Percentiles rank a stretch among this genome's conserved stretches.
These are phyloP conservation scores for Solanum sejunctum DNA, from an alignment of 257 asterid genomes.

Conservation along the genomic window DNA sequence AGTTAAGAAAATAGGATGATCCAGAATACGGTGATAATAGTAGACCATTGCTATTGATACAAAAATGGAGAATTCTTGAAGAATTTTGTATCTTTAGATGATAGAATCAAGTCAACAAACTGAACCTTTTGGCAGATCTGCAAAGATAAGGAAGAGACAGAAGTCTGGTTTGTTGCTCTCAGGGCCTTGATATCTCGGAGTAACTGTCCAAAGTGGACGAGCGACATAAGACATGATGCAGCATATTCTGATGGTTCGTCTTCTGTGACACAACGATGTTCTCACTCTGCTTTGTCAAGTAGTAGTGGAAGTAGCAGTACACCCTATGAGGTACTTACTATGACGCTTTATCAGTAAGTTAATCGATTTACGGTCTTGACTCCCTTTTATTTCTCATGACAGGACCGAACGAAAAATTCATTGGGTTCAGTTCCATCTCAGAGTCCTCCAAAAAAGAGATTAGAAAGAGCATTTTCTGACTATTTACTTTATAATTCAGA, in stretches of 20 bases:
- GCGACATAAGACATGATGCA: slow-evolving; percentile 19
- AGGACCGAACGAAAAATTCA: slow-evolving; percentile 28
- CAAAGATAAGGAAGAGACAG: slow-evolving; percentile 74
- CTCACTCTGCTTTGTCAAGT: slow-evolving; percentile 25
- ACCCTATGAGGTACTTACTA: slow-evolving; percentile 36
- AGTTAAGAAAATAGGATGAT: neutral
- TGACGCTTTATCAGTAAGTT: slow-evolving; percentile 4
- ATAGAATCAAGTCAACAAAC: neutral
- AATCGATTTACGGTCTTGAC: slow-evolving; percentile 3
- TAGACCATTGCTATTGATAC: neutral
- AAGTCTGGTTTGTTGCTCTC: slow-evolving; percentile 59
- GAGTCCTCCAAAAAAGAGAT: slow-evolving; percentile 35
- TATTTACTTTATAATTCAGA: slow-evolving; percentile 19
- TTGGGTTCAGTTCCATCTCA: slow-evolving; percentile 14
- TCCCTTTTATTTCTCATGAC: slow-evolving; percentile 5
- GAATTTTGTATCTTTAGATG: neutral
- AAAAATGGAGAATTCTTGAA: neutral
- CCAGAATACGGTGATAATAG: neutral
- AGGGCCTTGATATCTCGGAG: slow-evolving; percentile 37
- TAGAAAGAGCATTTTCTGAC: slow-evolving; percentile 55
- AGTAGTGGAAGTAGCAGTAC: slow-evolving; percentile 29
- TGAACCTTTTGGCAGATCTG: slow-evolving; percentile 43
- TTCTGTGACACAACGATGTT: slow-evolving; percentile 24
- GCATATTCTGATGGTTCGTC: slow-evolving; percentile 33
- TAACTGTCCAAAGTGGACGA: slow-evolving; percentile 36